Base-by-base conservation (phyloP, 1,139 yeast genomes). In the Chernovozyma sophiae-reginae region DNA sequence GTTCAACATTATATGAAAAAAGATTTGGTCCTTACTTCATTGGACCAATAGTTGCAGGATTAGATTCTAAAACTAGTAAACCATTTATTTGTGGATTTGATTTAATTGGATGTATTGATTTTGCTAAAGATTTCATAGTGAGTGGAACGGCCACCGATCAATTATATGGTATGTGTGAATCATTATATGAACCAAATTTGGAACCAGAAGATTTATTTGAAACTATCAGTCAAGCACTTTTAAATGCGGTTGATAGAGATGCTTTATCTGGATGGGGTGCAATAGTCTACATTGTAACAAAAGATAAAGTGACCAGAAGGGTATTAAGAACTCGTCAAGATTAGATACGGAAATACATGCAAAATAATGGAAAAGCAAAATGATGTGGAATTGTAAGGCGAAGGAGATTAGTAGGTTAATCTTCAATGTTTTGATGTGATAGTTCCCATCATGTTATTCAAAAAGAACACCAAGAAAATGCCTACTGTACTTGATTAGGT, bases 201-300 rank as follows among this genome's bases (percentile, higher is more conserved):
- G 97, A 80, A 60, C 92, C 98, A 4, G 98, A 94, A 49, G 97
- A 92, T 58, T 72, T 94, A 53, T 94, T 94, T 59, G 98, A 94
- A 62, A 90, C 97, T 32, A 85, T 90, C 50, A 83, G 95, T 51
- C 99, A 94, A 65, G 90, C 97, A 1, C 68, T 94, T 45, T 72
- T 92, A 65, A 89, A 86, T 60, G 97, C 97, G 17, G 95, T 86
- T 31, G 99, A 94, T 61, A 84, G 99, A 72, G 98, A 94, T 65
- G 96, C 97, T 5, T 73, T 94, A 46, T 82, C 95, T 35, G 98
- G 98, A 44, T 92, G 97, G 97, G 99, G 99, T 53, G 97, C 96
- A 13, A 86, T 86, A 25, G 98, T 94, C 28, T 90, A 92, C 61
- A 69, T 94, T 43, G 79, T 94, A 41, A 87, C 96, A 38, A 90